phyloP scores from a whole-genome alignment of 2,329 filamentous ascomycete genomes.

The Pseudogymnoascus sp. region DNA sequence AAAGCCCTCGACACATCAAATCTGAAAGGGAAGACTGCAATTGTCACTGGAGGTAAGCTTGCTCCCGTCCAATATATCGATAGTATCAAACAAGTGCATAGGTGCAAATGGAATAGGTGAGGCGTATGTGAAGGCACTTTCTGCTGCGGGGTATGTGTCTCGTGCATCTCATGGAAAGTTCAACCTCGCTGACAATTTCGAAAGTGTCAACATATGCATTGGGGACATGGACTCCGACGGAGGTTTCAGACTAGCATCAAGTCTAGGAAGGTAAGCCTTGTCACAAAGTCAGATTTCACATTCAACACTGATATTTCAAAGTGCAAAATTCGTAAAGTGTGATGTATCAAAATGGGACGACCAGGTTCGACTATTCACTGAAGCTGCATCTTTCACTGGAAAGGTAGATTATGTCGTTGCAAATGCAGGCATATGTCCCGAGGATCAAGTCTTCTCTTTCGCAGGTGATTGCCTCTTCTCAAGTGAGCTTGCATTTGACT shows the following conservation, averaged over 20 bases:
- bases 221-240: conserved; percentile 18
- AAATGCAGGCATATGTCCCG: conserved; percentile 27
- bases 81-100: conserved; percentile 11
- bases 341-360: conserved; percentile 27
- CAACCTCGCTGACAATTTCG: neutral
- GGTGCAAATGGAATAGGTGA: conserved; percentile 27
- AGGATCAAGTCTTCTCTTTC: conserved; percentile 21
- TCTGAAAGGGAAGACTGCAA: conserved; percentile 27
- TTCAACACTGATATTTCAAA: neutral
- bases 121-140: conserved; percentile 25
- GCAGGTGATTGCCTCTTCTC: conserved; percentile 14
- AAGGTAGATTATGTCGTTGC: conserved; percentile 27
- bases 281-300: neutral
- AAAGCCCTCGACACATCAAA: conserved; percentile 14
- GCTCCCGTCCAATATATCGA: neutral
- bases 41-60: conserved; percentile 24
- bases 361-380: conserved; percentile 25
- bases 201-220: conserved; percentile 18
- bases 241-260: conserved; percentile 18
- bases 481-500: conserved; percentile 10
- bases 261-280: neutral
- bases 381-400: conserved; percentile 21
- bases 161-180: neutral
- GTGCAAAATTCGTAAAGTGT: conserved; percentile 26
- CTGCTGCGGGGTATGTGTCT: conserved; percentile 18